These are phyloP conservation scores for Sanghuangporus baumii DNA, from an alignment of 1,284 basidiomycete genomes.

Conservation along the genomic window DNA sequence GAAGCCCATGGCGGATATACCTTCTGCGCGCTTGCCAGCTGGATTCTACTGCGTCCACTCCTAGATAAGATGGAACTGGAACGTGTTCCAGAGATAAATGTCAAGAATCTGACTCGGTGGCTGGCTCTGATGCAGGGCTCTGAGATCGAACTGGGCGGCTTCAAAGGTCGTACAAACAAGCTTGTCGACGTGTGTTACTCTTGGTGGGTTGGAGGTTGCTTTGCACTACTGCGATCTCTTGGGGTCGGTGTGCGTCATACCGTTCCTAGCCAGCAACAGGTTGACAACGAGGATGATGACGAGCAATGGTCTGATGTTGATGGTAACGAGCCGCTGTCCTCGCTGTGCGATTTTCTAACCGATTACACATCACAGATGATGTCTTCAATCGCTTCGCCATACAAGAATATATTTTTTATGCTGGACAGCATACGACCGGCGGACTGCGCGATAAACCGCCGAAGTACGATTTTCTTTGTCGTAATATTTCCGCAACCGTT, in stretches of 20 bases:
- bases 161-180: conserved; percentile 93
- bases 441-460: conserved; percentile 94
- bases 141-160: conserved; percentile 85
- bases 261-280: conserved; percentile 19
- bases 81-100: conserved; percentile 46
- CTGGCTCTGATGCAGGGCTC: conserved; percentile 81
- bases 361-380: conserved; percentile 36
- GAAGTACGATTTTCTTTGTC: conserved; percentile 46
- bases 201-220: conserved; percentile 97
- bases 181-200: conserved; percentile 98
- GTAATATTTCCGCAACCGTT: not conserved
- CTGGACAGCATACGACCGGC: conserved; percentile 79
- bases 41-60: conserved; percentile 70
- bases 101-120: conserved; percentile 72
- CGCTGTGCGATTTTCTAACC: not conserved
- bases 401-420: conserved; percentile 85
- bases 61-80: conserved; percentile 22
- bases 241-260: conserved; percentile 33
- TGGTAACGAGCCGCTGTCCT: conserved; percentile 34
- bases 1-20: conserved; percentile 99
- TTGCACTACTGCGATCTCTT: conserved; percentile 72
- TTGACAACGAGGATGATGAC: conserved; percentile 27
- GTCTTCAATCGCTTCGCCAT: conserved; percentile 61
- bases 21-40: conserved; percentile 84
- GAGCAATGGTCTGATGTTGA: conserved; percentile 60